These are phyloP conservation scores for Rubroboletus pulcherrimus DNA, from an alignment of 768 basidiomycete genomes.

Conservation along the genomic window DNA sequence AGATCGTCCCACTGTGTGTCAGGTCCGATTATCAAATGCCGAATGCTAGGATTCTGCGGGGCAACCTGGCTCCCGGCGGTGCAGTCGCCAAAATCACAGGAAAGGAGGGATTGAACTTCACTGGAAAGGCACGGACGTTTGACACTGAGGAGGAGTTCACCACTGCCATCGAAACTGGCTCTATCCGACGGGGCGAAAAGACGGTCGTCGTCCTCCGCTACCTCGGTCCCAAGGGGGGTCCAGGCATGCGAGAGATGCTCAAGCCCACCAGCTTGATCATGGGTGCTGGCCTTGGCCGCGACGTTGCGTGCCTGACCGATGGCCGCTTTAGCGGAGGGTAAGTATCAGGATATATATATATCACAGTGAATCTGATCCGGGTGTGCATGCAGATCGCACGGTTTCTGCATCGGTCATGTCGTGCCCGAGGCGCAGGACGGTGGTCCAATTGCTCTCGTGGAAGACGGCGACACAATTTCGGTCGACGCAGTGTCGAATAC, in stretches of 20 bases:
- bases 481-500: constrained; percentile 88
- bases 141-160: constrained; percentile 88
- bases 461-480: constrained; percentile 82
- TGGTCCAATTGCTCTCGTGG: constrained; percentile 87
- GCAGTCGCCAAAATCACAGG: constrained; percentile 97
- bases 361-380: constrained; percentile 15
- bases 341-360: constrained; percentile 31
- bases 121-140: constrained; percentile 89
- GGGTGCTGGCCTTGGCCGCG: constrained; percentile 94
- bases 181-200: constrained; percentile 93
- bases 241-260: constrained; percentile 99
- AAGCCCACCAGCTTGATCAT: constrained; percentile 98
- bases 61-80: constrained; percentile 91
- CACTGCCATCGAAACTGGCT: constrained; percentile 80
- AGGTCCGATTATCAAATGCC: neutral
- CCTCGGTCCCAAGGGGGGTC: constrained; percentile 95
- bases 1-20: constrained; percentile 8
- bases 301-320: constrained; percentile 96
- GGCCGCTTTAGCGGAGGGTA: constrained; percentile 98
- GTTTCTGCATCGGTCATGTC: constrained; percentile 96
- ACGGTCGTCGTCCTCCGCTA: constrained; percentile 94
- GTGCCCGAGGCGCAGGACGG: constrained; percentile 95
- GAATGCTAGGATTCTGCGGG: constrained; percentile 70
- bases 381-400: constrained; percentile 67
- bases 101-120: constrained; percentile 87